phyloP scores from a whole-genome alignment of 129 eudicot species.

The Lactuca saligna region DNA sequence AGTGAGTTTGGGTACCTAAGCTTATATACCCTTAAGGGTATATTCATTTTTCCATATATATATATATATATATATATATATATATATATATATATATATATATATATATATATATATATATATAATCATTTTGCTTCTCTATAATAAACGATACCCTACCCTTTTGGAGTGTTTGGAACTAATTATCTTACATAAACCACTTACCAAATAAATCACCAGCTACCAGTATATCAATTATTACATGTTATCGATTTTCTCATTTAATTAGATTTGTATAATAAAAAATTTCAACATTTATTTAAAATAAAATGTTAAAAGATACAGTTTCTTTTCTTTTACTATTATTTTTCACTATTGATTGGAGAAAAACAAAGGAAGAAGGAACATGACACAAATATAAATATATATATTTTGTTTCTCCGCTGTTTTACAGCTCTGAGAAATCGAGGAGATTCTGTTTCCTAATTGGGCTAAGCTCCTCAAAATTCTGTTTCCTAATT shows the following conservation, averaged over 20 bases:
- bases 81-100: too few species aligned
- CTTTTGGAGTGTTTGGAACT: not conserved
- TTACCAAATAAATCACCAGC: not conserved
- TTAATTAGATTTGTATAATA: too few species aligned
- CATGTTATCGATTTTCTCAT: not conserved
- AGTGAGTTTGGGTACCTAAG: too few species aligned
- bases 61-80: too few species aligned
- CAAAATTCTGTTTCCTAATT: constrained; percentile 26
- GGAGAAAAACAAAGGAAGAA: not conserved
- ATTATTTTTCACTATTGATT: not conserved
- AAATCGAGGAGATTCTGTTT: constrained; percentile 42
- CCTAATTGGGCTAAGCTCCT: constrained; percentile 39
- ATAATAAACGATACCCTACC: too few species aligned
- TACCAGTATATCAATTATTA: not conserved
- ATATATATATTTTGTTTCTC: constrained; percentile 25
- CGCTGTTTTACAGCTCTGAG: constrained; percentile 42
- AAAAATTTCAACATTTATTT: too few species aligned
- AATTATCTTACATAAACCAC: too few species aligned
- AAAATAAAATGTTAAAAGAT: too few species aligned
- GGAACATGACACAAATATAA: constrained; percentile 1
- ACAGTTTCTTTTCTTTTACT: not conserved
- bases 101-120: too few species aligned
- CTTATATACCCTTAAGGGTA: too few species aligned
- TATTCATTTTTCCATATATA: too few species aligned
- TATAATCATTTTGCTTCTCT: too few species aligned